Percentiles rank a stretch among this genome's conserved stretches.
These are phyloP conservation scores for Sporothrix inflata DNA, from an alignment of 2,329 filamentous ascomycete species.

Conservation along the genomic window DNA sequence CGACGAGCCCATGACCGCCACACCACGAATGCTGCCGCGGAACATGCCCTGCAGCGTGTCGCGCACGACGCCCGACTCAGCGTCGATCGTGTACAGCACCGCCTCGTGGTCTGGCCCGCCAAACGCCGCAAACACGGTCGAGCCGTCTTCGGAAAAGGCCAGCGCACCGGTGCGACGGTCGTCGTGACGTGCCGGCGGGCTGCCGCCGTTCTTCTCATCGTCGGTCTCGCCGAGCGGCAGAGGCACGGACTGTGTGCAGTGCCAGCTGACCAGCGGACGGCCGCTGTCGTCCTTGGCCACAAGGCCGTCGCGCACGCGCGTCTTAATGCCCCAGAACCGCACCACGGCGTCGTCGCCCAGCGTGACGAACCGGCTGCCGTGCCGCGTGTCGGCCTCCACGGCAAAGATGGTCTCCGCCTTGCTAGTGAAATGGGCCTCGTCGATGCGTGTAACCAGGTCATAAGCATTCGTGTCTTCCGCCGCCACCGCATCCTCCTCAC, in stretches of 20 bases:
- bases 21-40: slow-evolving; percentile 64
- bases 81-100: slow-evolving; percentile 76
- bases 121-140: slow-evolving; percentile 72
- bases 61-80: slow-evolving; percentile 66
- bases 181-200: slow-evolving; percentile 38
- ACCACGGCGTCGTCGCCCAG: slow-evolving; percentile 79
- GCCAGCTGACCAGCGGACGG: slow-evolving; percentile 72
- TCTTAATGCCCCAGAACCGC: slow-evolving; percentile 79
- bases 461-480: slow-evolving; percentile 47
- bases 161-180: slow-evolving; percentile 63
- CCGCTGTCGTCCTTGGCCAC: slow-evolving; percentile 60
- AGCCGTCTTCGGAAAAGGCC: slow-evolving; percentile 82
- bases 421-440: slow-evolving; percentile 72
- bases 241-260: slow-evolving; percentile 63
- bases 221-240: slow-evolving; percentile 39
- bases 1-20: slow-evolving; percentile 73
- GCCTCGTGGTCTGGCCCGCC: slow-evolving; percentile 59
- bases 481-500: slow-evolving; percentile 31
- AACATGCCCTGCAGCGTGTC: slow-evolving; percentile 70
- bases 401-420: slow-evolving; percentile 67
- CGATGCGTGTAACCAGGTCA: slow-evolving; percentile 80
- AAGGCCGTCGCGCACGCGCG: slow-evolving; percentile 69
- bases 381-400: slow-evolving; percentile 68
- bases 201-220: not conserved
- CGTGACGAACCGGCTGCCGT: slow-evolving; percentile 74